A percentile compares a stretch with the other conserved stretches of the same genome.
Evolutionary conservation across 1,284 basidiomycete genomes (phyloP).

Genomic region (Pyrrhoderma noxium): DNA sequence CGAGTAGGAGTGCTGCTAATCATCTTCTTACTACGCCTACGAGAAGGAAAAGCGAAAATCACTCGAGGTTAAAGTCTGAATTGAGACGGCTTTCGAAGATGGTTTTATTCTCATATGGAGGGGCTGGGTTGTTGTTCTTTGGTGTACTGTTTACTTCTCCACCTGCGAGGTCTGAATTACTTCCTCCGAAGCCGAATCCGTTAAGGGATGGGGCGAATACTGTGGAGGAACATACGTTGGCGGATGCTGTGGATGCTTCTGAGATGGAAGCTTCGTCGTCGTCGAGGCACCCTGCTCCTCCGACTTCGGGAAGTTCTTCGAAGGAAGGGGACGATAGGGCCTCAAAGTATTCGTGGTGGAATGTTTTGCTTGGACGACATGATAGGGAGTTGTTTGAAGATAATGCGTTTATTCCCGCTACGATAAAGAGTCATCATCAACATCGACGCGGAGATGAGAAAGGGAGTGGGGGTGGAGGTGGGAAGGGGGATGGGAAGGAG

Average conservation of each 20-base stretch:
- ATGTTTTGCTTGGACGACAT: conserved; percentile 65
- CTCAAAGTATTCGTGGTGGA: conserved; percentile 67
- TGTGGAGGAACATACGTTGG: conserved; percentile 49
- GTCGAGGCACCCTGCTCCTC: conserved; percentile 13
- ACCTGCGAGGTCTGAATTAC: conserved; percentile 21
- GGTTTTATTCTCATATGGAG: conserved; percentile 73
- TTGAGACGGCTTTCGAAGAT: conserved; percentile 70
- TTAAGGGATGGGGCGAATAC: conserved; percentile 28
- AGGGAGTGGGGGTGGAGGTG: too few species aligned
- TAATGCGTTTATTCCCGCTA: conserved; percentile 32
- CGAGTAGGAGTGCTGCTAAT: background rate
- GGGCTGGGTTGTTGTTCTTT: conserved; percentile 70
- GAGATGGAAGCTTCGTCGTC: conserved; percentile 45
- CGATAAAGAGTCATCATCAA: conserved; percentile 21
- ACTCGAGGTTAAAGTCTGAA: conserved; percentile 52
- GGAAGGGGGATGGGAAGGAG: too few species aligned
- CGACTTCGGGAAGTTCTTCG: conserved; percentile 7
- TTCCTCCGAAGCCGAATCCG: conserved; percentile 24
- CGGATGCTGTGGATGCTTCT: conserved; percentile 58
- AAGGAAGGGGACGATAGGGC: conserved; percentile 13
- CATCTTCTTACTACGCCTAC: background rate
- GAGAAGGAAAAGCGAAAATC: conserved; percentile 14
- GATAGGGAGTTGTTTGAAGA: conserved; percentile 72
- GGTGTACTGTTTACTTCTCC: conserved; percentile 46
- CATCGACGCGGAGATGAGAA: conserved; percentile 27